Evolutionary conservation across 2,329 filamentous ascomycete species (phyloP), one percentile per base, ranked within the genome.

Genomic region (Cladophialophora chaetospira): DNA sequence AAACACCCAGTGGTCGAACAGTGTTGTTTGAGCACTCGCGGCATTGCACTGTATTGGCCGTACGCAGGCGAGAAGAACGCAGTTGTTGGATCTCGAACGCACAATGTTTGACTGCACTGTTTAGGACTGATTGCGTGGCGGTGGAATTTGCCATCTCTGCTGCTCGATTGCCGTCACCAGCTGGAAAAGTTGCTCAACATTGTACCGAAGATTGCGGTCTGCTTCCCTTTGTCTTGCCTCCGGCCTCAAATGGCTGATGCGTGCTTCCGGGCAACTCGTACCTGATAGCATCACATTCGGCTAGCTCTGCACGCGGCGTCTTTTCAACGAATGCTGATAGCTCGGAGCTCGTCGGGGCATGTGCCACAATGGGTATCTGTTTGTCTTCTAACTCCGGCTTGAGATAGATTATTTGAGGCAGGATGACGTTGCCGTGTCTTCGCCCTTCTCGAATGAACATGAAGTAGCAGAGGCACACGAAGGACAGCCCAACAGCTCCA

Each of bases 251-350:
- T 6, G 44, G 44, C 28, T 47, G 44, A 11, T 33, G 44, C 11
- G 8, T 47, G 3, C 44, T 47, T 15, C 28, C 26, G n/a, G 44
- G 44, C 15, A 47, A 17, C 33, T 47, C 44, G 44, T 47, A 28
- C 10, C 19, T 11, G 8, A 47, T 23, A 17, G 44, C 5, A 9
- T 33, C 28, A n/a, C 15, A 1, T 3, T n/a, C 17, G 2, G 9
- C 13, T 15, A 47, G 44, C 17, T 47, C 44, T n/a, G 44, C 19
- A 3, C 19, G 44, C 17, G 6, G 26, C 3, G 11, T 28, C 17
- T 47, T 47, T 29, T 47, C 15, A 9, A 3, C 11, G 13, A 3
- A 19, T 11, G 15, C 15, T 21, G 44, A 47, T n/a, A 47, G 44
- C 44, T 47, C 44, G 15, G 15, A 13, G 19, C 23, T 23, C 21